Conservation (phyloP, 495 filamentous ascomycete genomes). For the Penicillium psychrofluorescens region DNA sequence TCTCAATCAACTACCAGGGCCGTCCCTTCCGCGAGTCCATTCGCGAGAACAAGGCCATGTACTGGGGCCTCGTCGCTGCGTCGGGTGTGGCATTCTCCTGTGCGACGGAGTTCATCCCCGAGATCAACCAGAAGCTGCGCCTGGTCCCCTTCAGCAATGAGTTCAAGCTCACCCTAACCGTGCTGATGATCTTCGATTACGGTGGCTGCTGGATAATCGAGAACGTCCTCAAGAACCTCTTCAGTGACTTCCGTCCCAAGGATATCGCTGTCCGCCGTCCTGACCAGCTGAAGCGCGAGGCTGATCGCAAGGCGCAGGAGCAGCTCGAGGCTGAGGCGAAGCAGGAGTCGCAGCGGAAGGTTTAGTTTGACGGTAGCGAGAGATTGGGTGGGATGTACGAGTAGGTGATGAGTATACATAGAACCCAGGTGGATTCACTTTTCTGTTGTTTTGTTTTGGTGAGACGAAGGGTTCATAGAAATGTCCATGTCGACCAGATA, state of each 20-base stretch:
- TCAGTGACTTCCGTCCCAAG: constrained; percentile 89
- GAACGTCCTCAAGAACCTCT: constrained; percentile 74
- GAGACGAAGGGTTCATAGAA: background rate
- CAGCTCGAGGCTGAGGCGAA: constrained; percentile 45
- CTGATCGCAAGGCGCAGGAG: constrained; percentile 57
- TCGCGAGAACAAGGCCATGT: constrained; percentile 95
- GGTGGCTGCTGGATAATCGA: constrained; percentile 84
- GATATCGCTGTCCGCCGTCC: constrained; percentile 83
- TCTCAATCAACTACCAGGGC: constrained; percentile 99
- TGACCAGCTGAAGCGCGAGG: constrained; percentile 81
- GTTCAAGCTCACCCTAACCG: constrained; percentile 83
- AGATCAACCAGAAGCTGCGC: constrained; percentile 87
- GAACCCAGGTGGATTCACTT: background rate
- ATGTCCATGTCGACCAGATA: no score
- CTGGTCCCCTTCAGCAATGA: constrained; percentile 87
- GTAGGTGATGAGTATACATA: constrained; percentile 15
- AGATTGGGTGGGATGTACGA: no score
- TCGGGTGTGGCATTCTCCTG: constrained; percentile 89
- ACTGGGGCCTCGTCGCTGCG: constrained; percentile 86
- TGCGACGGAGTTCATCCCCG: constrained; percentile 92
- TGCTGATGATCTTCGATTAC: constrained; percentile 84
- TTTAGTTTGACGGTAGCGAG: constrained; percentile 12
- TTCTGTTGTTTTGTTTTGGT: background rate
- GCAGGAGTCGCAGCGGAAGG: constrained; percentile 36
- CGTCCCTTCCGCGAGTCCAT: constrained; percentile 95